Conservation (phyloP, 139 green algal genomes). For the Bryopsis sp. region DNA sequence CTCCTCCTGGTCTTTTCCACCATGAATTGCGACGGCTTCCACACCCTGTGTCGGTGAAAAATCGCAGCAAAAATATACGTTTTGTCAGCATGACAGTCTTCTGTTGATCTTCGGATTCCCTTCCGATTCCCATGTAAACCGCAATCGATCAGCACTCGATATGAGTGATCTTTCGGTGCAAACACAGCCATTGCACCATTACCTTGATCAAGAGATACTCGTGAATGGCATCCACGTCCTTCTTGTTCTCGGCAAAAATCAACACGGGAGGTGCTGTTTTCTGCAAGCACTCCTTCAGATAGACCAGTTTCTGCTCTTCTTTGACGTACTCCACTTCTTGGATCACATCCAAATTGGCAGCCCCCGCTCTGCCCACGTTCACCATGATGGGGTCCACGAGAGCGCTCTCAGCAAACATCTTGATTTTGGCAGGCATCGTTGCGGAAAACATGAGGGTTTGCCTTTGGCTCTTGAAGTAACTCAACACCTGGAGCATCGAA, state of each 20-base stretch:
- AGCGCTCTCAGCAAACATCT: constrained; percentile 89
- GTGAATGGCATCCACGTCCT: constrained; percentile 92
- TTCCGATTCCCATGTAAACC: too few relatives aligned
- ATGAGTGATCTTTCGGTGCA: too few relatives aligned
- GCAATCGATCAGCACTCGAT: too few relatives aligned
- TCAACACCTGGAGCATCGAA: constrained; percentile 66
- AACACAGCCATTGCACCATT: too few relatives aligned
- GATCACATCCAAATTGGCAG: constrained; percentile 94
- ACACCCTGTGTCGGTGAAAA: constrained; percentile 80
- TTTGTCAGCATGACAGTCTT: too few relatives aligned
- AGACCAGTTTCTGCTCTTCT: constrained; percentile 88
- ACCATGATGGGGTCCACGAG: constrained; percentile 88
- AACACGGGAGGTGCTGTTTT: constrained; percentile 96
- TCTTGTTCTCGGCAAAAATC: constrained; percentile 97
- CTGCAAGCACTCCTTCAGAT: constrained; percentile 93
- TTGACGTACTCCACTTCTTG: constrained; percentile 99
- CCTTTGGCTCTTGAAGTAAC: constrained; percentile 72
- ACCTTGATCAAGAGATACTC: constrained; percentile 83
- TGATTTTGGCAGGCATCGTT: constrained; percentile 98
- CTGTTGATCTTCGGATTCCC: too few relatives aligned
- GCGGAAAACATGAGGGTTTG: constrained; percentile 98
- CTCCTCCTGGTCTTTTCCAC: constrained; percentile 94
- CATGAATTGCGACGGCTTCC: constrained; percentile 92
- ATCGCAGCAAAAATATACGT: too few relatives aligned
- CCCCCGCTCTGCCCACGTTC: constrained; percentile 84